Percentiles rank a stretch among this genome's conserved stretches.
Evolutionary conservation across 208 protist genomes (phyloP).

Genomic region (Sergeia podlipaevii): DNA sequence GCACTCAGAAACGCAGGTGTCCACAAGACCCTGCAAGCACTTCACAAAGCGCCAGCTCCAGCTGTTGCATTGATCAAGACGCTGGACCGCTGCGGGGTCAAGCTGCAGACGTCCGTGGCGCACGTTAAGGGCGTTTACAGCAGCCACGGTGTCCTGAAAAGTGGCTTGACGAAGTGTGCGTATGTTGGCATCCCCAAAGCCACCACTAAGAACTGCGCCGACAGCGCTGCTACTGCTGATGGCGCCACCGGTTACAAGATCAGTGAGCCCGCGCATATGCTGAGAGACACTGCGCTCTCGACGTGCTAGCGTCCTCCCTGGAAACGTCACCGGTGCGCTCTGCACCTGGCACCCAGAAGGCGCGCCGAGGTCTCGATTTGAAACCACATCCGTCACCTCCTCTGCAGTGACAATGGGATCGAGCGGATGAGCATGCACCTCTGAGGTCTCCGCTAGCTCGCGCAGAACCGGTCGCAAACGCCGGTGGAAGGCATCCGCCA

Average conservation of each 20-base stretch:
- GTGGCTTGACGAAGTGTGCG: slow-evolving; percentile 36
- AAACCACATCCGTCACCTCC: slow-evolving; percentile 43
- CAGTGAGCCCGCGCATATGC: slow-evolving; percentile 46
- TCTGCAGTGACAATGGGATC: slow-evolving; percentile 63
- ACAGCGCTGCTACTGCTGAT: not conserved
- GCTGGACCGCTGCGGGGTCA: slow-evolving; percentile 15
- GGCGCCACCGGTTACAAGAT: slow-evolving; percentile 13
- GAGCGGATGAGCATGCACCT: slow-evolving; percentile 39
- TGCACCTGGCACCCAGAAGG: slow-evolving; percentile 49
- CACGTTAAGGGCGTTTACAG: slow-evolving; percentile 40
- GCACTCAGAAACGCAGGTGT: slow-evolving; percentile 60
- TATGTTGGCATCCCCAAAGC: slow-evolving; percentile 14
- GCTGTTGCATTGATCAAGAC: slow-evolving; percentile 49
- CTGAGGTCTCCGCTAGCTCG: slow-evolving; percentile 42
- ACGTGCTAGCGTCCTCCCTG: slow-evolving; percentile 31
- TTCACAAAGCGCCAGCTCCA: slow-evolving; percentile 63
- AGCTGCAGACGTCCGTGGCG: slow-evolving; percentile 42
- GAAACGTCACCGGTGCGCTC: slow-evolving; percentile 32
- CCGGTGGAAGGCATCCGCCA: slow-evolving; percentile 47
- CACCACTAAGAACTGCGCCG: too few species aligned
- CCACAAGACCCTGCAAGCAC: slow-evolving; percentile 50
- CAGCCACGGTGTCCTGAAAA: slow-evolving; percentile 53
- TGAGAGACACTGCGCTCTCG: slow-evolving; percentile 75
- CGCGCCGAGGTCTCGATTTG: slow-evolving; percentile 58
- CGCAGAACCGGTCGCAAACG: slow-evolving; percentile 29